phyloP scores from a whole-genome alignment of 768 basidiomycete genomes.

The Tricholoma hemisulphureum region DNA sequence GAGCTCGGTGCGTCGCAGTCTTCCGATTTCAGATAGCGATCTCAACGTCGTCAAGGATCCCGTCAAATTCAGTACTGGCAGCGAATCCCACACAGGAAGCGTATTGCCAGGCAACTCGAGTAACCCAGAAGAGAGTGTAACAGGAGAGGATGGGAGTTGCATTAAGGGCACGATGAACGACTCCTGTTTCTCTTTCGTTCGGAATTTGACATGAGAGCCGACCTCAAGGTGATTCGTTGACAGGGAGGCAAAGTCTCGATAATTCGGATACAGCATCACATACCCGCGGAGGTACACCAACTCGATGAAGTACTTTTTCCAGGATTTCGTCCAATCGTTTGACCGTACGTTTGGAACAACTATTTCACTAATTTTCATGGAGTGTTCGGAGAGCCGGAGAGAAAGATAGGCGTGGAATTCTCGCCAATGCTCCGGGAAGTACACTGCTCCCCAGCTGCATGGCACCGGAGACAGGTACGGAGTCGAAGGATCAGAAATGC shows the following conservation, averaged over 20 bases:
- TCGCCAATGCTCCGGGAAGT: constrained; percentile 87
- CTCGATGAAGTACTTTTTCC: constrained; percentile 92
- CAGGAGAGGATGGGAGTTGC: constrained; percentile 34
- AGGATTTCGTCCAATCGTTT: constrained; percentile 76
- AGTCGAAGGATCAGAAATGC: constrained; percentile 43
- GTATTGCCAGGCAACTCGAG: constrained; percentile 56
- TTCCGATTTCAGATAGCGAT: constrained; percentile 32
- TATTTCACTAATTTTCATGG: constrained; percentile 36
- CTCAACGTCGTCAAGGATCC: constrained; percentile 44
- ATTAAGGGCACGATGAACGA: constrained; percentile 73
- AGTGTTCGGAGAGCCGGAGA: constrained; percentile 58
- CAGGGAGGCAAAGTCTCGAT: constrained; percentile 62
- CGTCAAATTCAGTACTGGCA: constrained; percentile 73
- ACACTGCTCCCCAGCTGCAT: constrained; percentile 90
- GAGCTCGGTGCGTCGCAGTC: constrained; percentile 32
- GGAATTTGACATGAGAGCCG: constrained; percentile 72
- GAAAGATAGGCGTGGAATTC: constrained; percentile 81
- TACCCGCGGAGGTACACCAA: constrained; percentile 78
- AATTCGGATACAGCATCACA: constrained; percentile 90
- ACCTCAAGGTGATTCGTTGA: constrained; percentile 91
- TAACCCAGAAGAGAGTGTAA: constrained; percentile 30
- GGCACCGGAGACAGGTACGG: constrained; percentile 87
- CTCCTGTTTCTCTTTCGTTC: constrained; percentile 56
- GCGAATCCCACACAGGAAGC: constrained; percentile 49
- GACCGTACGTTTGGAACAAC: constrained; percentile 78